These are phyloP conservation scores for Pleurozium schreberi DNA, from an alignment of 225 moss, liverwort and hornwort genomes.

Conservation along the genomic window DNA sequence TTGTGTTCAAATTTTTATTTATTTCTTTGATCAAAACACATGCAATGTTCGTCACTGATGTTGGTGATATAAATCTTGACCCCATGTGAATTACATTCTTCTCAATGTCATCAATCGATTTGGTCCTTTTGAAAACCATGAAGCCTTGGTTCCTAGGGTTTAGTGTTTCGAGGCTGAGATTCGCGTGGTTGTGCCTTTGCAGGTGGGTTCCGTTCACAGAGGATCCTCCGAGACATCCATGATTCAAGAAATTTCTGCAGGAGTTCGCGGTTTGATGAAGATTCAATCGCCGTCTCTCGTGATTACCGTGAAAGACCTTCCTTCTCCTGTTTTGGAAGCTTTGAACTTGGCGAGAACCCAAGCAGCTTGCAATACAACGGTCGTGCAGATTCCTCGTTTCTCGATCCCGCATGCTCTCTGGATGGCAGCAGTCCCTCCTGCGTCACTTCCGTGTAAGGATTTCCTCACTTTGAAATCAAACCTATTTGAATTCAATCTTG, in stretches of 20 bases:
- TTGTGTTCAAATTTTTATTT: neutral
- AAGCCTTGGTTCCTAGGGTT: neutral
- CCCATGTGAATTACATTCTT: neutral
- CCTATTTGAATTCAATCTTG: neutral
- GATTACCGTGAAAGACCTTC: conserved; percentile 25
- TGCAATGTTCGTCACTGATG: neutral
- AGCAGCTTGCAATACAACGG: neutral
- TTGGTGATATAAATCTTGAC: neutral
- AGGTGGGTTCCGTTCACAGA: conserved; percentile 29
- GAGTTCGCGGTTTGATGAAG: conserved; percentile 14
- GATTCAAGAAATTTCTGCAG: conserved; percentile 33
- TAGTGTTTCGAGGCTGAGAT: neutral
- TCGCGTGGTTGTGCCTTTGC: neutral
- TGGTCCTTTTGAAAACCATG: neutral
- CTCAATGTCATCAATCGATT: neutral
- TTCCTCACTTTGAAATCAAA: neutral
- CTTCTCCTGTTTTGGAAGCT: conserved; percentile 18
- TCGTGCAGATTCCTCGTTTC: conserved; percentile 23
- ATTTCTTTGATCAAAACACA: neutral
- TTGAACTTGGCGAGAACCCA: conserved; percentile 14
- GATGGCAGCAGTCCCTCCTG: conserved; percentile 25
- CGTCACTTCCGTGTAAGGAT: conserved; percentile 28
- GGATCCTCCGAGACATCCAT: conserved; percentile 23
- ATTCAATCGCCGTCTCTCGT: conserved; percentile 31
- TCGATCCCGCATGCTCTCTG: conserved; percentile 29